Evolutionary conservation across 1,284 basidiomycete genomes (phyloP).

Genomic region (Phlebopus sp.): DNA sequence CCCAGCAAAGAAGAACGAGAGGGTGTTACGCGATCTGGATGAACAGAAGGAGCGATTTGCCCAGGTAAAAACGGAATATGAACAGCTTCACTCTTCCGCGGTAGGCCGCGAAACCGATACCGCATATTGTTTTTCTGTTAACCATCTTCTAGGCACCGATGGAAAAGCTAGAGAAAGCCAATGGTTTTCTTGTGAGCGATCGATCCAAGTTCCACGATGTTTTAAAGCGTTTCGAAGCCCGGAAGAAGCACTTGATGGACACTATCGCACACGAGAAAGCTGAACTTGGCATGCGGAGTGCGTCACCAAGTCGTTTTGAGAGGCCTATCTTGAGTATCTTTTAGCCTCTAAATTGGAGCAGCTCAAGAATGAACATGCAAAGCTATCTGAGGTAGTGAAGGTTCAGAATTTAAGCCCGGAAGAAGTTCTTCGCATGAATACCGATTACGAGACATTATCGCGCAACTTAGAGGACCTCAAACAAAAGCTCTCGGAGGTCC

Average conservation of each 20-base stretch:
- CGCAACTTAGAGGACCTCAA: conserved; percentile 74
- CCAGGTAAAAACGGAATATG: conserved; percentile 49
- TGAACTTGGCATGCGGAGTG: conserved; percentile 55
- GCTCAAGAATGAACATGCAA: conserved; percentile 60
- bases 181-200: conserved; percentile 57
- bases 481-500: conserved; percentile 69
- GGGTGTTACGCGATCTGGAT: conserved; percentile 59
- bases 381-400: conserved; percentile 64
- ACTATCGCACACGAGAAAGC: conserved; percentile 61
- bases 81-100: conserved; percentile 57
- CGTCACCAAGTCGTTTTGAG: conserved; percentile 10
- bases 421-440: conserved; percentile 84
- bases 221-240: conserved; percentile 57
- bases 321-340: conserved; percentile 8
- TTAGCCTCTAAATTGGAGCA: conserved; percentile 58
- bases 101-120: conserved; percentile 36
- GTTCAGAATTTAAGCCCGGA: conserved; percentile 83
- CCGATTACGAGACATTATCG: conserved; percentile 72
- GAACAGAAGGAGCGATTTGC: conserved; percentile 46
- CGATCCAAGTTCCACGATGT: conserved; percentile 70
- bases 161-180: conserved; percentile 55
- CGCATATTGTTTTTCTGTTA: conserved; percentile 8
- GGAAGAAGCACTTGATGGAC: conserved; percentile 61
- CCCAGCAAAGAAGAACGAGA: conserved; percentile 65
- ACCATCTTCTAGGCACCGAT: conserved; percentile 55